Percentiles rank a stretch among this genome's conserved stretches.
Conservation (phyloP, 306 rosid species). For the Pterocarpus santalinus region DNA sequence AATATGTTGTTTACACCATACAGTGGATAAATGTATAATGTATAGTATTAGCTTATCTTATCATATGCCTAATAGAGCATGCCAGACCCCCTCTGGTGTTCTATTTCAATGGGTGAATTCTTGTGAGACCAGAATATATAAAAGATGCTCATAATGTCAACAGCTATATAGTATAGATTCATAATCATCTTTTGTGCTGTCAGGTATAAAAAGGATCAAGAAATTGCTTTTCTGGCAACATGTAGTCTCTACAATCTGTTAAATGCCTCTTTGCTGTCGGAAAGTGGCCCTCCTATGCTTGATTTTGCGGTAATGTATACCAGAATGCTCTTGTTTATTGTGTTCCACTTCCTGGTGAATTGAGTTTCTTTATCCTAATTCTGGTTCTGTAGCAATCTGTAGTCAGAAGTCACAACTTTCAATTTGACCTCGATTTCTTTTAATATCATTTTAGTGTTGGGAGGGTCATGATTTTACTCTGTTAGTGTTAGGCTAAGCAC, state of each 20-base stretch:
- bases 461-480: constrained; percentile 11
- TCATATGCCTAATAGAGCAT: too few species aligned
- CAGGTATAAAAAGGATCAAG: constrained; percentile 92
- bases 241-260: constrained; percentile 89
- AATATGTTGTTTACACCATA: too few species aligned
- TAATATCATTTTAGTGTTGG: constrained; percentile 16
- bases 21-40: too few species aligned
- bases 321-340: constrained; percentile 33
- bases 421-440: constrained; percentile 23
- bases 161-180: constrained; percentile 21
- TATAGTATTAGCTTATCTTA: too few species aligned
- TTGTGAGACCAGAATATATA: constrained; percentile 34
- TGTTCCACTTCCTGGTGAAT: neutral
- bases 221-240: constrained; percentile 82
- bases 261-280: constrained; percentile 79
- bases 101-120: constrained; percentile 32
- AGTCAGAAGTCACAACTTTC: neutral
- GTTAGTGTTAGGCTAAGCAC: neutral
- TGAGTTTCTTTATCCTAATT: constrained; percentile 33
- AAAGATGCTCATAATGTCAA: constrained; percentile 33
- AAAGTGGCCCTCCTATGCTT: constrained; percentile 96
- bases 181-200: constrained; percentile 44
- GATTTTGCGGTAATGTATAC: constrained; percentile 86
- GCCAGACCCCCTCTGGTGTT: neutral
- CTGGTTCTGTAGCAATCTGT: constrained; percentile 30